A percentile compares a stretch with the other conserved stretches of the same genome.
These are phyloP conservation scores for Hemerocallis citrina DNA, from an alignment of 106 monocot genomes.

Conservation along the genomic window DNA sequence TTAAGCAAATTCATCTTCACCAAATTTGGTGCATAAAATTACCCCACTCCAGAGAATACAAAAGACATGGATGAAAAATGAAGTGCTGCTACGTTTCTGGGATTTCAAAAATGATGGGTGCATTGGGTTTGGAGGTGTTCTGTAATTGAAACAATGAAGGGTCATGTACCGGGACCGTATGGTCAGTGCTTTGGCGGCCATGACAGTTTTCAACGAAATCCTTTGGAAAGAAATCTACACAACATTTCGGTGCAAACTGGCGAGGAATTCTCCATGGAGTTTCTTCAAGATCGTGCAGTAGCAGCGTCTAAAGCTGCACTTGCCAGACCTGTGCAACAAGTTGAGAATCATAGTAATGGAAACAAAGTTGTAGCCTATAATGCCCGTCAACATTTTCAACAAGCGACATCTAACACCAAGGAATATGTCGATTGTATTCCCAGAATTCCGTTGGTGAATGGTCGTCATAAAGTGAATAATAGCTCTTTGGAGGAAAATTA, in stretches of 20 bases:
- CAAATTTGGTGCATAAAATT: too few species aligned
- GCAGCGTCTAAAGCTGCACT: conserved; percentile 14
- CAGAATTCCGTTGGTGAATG: conserved; percentile 4
- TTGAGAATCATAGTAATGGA: conserved; percentile 10
- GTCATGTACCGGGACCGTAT: conserved; percentile 11
- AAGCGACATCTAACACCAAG: conserved; percentile 1
- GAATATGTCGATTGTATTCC: not conserved
- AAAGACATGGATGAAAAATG: too few species aligned
- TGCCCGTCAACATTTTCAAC: conserved; percentile 9
- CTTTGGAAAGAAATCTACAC: conserved; percentile 19
- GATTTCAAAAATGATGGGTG: conserved; percentile 3
- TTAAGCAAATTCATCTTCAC: too few species aligned
- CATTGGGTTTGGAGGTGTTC: not conserved
- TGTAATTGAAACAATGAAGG: conserved; percentile 24
- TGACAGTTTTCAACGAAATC: conserved; percentile 3
- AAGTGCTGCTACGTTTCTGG: too few species aligned
- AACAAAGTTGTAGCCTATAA: conserved; percentile 18
- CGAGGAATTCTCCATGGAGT: conserved; percentile 56
- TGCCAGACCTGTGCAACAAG: conserved; percentile 3
- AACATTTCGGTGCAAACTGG: conserved; percentile 61
- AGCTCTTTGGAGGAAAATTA: conserved; percentile 13
- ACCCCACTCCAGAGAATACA: too few species aligned
- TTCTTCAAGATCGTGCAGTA: conserved; percentile 47
- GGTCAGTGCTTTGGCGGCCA: conserved; percentile 15
- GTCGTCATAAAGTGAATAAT: conserved; percentile 2